These are phyloP conservation scores for Solanum medicagineum DNA, from an alignment of 257 asterid species.

Conservation along the genomic window DNA sequence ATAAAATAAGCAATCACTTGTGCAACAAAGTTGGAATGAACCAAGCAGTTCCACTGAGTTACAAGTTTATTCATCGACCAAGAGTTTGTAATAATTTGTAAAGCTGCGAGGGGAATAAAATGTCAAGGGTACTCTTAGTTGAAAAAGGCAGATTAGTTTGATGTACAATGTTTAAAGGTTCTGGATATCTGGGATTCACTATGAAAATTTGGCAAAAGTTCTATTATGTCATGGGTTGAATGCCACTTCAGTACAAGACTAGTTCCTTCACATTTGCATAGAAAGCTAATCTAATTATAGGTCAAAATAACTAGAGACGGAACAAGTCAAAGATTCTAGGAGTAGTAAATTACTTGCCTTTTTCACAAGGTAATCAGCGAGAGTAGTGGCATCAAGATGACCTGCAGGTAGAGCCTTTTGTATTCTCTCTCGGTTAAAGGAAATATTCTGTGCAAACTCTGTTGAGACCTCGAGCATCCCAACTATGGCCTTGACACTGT, in stretches of 20 bases:
- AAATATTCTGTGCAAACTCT: conserved; percentile 80
- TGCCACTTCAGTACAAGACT: neutral
- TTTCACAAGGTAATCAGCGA: conserved; percentile 93
- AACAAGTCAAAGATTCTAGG: neutral
- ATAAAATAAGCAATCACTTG: neutral
- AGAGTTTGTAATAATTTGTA: neutral
- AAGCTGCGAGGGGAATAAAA: neutral
- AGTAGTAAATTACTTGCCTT: conserved; percentile 38
- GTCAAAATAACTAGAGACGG: neutral
- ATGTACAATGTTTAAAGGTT: neutral
- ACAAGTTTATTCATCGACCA: neutral
- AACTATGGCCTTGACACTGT: conserved; percentile 72
- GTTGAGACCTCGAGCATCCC: conserved; percentile 99
- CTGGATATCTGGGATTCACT: neutral
- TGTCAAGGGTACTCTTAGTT: neutral
- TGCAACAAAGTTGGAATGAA: neutral
- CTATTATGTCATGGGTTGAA: neutral
- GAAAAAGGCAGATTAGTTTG: neutral
- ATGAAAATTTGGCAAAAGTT: neutral
- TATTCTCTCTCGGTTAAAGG: conserved; percentile 60
- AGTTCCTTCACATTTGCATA: neutral
- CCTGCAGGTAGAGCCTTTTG: conserved; percentile 83
- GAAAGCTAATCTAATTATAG: neutral
- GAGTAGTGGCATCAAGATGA: conserved; percentile 96
- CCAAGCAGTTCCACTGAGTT: neutral